Evolutionary conservation across 2,329 filamentous ascomycete genomes (phyloP), one percentile per base, ranked within the genome.

Genomic region (Madurella fahalii): DNA sequence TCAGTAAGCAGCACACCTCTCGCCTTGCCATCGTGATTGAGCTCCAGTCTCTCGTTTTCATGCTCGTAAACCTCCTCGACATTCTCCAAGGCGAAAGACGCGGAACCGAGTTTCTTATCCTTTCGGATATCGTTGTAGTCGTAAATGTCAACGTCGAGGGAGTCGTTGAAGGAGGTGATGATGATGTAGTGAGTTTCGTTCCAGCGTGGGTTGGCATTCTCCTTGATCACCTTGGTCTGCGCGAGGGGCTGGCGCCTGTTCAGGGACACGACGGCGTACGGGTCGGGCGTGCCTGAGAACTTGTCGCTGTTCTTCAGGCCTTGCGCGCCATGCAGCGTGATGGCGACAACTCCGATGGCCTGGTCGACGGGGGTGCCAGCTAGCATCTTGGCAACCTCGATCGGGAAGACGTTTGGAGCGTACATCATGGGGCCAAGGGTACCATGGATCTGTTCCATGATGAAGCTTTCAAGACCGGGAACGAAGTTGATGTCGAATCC

Each of bases 401-500:
- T 94, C 15, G 94, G 94, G 78, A 99, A 99, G 47, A 97, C 91
- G 64, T 99, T 96, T 9, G 94, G 94, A 39, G 85, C 86, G 68
- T 99, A 99, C 90, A 99, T 96, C 87, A 99, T 97, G 0, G 94
- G 95, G 2, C 84, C 87, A 47, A 99, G 75, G 67, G 93, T 96
- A 59, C 87, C 89, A 71, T 99, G 95, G 50, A 99, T 95, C 74
- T 95, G 90, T 64, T 99, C 94, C 68, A 89, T 85, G 65, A 99
- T 99, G 72, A 99, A 99, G 53, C 72, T 82, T 71, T 97, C 92
- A 20, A 99, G 80, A 63, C 93, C 93, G 16, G 94, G 94, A 63
- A 99, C 95, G 72, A 99, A 96, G 75, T 96, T 97, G 79, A 99
- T 97, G 67, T 99, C 94, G 69, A 99, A 96, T 40, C 94, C 94